Percentiles rank a stretch among this genome's conserved stretches.
Evolutionary conservation across 2,329 filamentous ascomycete genomes (phyloP).

Genomic region (Akanthomyces lecanii): DNA sequence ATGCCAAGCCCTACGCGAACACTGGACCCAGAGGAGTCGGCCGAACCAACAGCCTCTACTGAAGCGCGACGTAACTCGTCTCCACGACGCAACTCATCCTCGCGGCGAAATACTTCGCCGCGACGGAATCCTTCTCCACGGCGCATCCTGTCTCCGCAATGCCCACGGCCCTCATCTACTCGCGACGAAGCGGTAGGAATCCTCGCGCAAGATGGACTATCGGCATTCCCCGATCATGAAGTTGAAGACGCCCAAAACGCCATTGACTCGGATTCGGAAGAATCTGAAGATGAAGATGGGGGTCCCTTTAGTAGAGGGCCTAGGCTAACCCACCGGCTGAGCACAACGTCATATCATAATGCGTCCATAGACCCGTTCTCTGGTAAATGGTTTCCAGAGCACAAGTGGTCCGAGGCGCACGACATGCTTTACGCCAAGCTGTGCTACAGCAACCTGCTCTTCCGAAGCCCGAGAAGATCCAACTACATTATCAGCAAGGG

Average conservation of each 20-base stretch:
- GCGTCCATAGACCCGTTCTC: conserved; percentile 43
- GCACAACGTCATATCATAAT: conserved; percentile 43
- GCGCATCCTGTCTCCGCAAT: neutral
- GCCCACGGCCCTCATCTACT: neutral
- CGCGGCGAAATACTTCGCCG: neutral
- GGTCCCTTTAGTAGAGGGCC: conserved; percentile 18
- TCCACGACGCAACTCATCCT: conserved; percentile 1
- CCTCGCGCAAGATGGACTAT: neutral
- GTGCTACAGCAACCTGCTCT: conserved; percentile 56
- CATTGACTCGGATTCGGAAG: conserved; percentile 22
- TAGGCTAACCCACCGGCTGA: conserved; percentile 36
- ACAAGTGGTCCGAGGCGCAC: conserved; percentile 51
- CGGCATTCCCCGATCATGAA: conserved; percentile 4
- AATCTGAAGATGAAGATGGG: conserved; percentile 14
- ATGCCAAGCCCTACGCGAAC: conserved; percentile 18
- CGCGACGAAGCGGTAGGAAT: neutral
- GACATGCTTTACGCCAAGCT: conserved; percentile 57
- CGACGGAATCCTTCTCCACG: conserved; percentile 7
- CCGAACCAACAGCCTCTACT: neutral
- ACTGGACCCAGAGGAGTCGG: conserved; percentile 18
- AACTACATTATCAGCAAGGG: conserved; percentile 55
- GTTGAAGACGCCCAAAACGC: conserved; percentile 13
- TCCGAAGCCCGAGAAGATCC: conserved; percentile 53
- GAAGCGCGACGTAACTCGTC: conserved; percentile 2
- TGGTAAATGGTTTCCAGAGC: conserved; percentile 54